Evolutionary conservation across 805 yeast species (phyloP).

Genomic region (Diddensiella santjacobensis): DNA sequence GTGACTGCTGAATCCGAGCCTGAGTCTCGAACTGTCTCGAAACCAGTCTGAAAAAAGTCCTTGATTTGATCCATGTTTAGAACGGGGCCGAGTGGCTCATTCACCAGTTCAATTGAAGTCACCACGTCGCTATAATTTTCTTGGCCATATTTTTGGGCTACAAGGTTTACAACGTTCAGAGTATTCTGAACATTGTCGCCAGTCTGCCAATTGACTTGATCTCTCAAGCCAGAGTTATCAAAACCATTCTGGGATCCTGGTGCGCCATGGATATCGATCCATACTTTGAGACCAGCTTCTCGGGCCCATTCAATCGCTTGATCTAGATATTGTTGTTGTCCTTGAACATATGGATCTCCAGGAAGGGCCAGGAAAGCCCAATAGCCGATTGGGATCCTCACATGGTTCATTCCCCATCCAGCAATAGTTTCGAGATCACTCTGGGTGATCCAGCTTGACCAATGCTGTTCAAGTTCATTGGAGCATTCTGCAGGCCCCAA

Average conservation of each 20-base stretch:
- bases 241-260: constrained; percentile 96
- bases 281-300: constrained; percentile 59
- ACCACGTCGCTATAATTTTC: constrained; percentile 64
- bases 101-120: constrained; percentile 77
- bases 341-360: constrained; percentile 82
- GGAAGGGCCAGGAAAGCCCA: constrained; percentile 74
- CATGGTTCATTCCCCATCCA: constrained; percentile 68
- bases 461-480: constrained; percentile 57
- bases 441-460: constrained; percentile 76
- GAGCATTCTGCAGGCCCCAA: constrained; percentile 61
- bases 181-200: constrained; percentile 52
- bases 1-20: constrained; percentile 53
- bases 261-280: constrained; percentile 95
- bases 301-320: constrained; percentile 75
- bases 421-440: constrained; percentile 61
- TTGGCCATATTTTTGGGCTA: constrained; percentile 62
- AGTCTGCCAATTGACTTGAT: constrained; percentile 49
- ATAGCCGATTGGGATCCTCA: constrained; percentile 89
- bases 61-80: constrained; percentile 57
- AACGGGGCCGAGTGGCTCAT: constrained; percentile 82
- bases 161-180: constrained; percentile 47
- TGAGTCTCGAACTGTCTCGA: constrained; percentile 54
- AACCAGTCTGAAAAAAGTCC: constrained; percentile 60
- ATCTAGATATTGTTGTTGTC: constrained; percentile 71
- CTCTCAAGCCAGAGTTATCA: constrained; percentile 88